Base-by-base conservation (phyloP, 1,284 basidiomycete genomes). In the Ustilago crameri region DNA sequence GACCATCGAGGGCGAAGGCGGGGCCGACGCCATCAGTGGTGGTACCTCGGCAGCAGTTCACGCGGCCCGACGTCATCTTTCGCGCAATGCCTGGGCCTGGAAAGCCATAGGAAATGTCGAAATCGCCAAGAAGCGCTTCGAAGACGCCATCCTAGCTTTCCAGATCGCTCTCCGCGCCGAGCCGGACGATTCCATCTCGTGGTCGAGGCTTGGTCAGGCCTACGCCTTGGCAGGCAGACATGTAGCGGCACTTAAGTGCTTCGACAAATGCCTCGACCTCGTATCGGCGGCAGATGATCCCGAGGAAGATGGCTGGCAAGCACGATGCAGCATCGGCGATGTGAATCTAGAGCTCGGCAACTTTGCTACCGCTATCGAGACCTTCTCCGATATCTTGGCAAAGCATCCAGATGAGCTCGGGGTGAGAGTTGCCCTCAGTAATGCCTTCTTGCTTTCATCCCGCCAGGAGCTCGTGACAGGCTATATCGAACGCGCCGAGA, bases 21-120 rank as follows among this genome's bases (percentile, higher is more conserved):
- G 79, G 9, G 59, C 54, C 9, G 67, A 67, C n/a, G 72, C 74
- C 0, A 65, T 78, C 35, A 53, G 49, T 41, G 65, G 34, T 8
- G 46, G 45, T 27, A 50, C 38, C 5, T 53, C 58, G 15, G 47
- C 58, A 9, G 67, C 63, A 7, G 24, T 67, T 4, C 59, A 55
- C 10, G 61, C 73, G 10, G 60, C 67, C 18, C 46, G 69, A 9
- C 24, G 68, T 4, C 74, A 80, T 44, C 59, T 76, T 32, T 91
- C 93, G 0, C 89, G 89, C 41, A 95, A 85, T 76, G 88, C 91
- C 3, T 99, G 96, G 96, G 96, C 96, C 1, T 98, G 95, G 94
- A 98, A 97, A 84, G 95, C 96, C 10, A 86, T 96, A 26, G 96
- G 96, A 1, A 89, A 92, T 1, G 94, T 95, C 1, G 93, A 97